Conservation (phyloP, 306 rosid genomes). For the Vigna reflexopilosa region DNA sequence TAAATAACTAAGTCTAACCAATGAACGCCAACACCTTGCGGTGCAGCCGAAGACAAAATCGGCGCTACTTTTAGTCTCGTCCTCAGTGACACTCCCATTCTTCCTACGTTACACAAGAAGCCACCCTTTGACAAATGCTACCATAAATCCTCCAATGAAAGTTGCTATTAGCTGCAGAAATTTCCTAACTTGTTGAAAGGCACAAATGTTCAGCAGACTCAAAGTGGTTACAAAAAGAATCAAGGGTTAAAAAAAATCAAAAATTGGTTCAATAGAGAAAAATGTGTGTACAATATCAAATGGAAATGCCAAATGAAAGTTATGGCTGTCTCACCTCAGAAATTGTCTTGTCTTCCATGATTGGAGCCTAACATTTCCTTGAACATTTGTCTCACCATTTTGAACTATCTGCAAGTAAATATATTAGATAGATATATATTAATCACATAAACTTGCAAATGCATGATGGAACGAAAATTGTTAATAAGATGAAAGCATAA, state of each 20-base stretch:
- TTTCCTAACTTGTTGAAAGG: too few relatives aligned
- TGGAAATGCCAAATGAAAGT: conserved; percentile 4
- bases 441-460: conserved; percentile 29
- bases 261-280: conserved; percentile 10
- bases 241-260: not conserved
- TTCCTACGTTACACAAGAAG: too few relatives aligned
- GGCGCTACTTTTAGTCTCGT: too few relatives aligned
- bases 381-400: conserved; percentile 72
- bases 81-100: too few relatives aligned
- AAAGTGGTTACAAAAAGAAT: not conserved
- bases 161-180: too few relatives aligned
- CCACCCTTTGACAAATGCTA: too few relatives aligned
- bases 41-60: too few relatives aligned
- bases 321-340: conserved; percentile 49
- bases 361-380: conserved; percentile 43
- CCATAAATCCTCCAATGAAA: too few relatives aligned
- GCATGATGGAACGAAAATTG: conserved; percentile 11
- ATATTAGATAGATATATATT: conserved; percentile 6
- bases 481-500: not conserved
- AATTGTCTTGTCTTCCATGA: conserved; percentile 54
- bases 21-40: too few relatives aligned
- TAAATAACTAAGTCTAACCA: too few relatives aligned
- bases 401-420: conserved; percentile 80
- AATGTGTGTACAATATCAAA: not conserved
- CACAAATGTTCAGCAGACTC: too few relatives aligned